These are phyloP conservation scores for Epichloe scottii DNA, from an alignment of 2,329 filamentous ascomycete genomes.

Conservation along the genomic window DNA sequence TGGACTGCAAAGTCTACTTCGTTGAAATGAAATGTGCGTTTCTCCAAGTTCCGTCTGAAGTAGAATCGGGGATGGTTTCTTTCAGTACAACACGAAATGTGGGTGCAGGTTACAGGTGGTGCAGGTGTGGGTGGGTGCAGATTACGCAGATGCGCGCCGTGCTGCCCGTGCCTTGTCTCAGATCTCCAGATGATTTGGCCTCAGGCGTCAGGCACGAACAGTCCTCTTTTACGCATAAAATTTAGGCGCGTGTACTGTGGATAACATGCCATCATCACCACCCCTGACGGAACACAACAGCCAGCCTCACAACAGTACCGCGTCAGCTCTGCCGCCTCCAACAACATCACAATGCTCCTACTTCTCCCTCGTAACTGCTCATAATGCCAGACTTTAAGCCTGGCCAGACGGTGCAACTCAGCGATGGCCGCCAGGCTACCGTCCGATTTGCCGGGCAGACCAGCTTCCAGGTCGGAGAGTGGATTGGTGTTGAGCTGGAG, in stretches of 20 bases:
- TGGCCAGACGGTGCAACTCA: conserved; percentile 69
- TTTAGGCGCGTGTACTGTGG: too few relatives aligned
- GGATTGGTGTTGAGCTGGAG: conserved; percentile 82
- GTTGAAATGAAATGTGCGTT: neutral
- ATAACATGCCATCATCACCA: neutral
- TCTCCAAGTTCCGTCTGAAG: neutral
- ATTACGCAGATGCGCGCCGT: neutral
- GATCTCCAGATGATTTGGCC: neutral
- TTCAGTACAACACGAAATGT: neutral
- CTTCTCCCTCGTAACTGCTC: conserved; percentile 13
- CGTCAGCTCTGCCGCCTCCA: neutral
- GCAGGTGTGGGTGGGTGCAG: neutral
- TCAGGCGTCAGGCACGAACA: neutral
- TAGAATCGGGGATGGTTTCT: too few relatives aligned
- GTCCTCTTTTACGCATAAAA: neutral
- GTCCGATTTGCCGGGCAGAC: conserved; percentile 76
- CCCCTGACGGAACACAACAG: neutral
- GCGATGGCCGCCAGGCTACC: conserved; percentile 61
- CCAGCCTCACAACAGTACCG: neutral
- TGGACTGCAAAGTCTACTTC: too few relatives aligned
- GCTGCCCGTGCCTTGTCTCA: neutral
- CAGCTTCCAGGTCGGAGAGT: conserved; percentile 68
- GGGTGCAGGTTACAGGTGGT: neutral
- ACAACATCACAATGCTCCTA: conserved; percentile 20
- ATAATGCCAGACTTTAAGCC: conserved; percentile 45